Conservation (phyloP, 331 rosid genomes). For the Rhamnella rubrinervis region DNA sequence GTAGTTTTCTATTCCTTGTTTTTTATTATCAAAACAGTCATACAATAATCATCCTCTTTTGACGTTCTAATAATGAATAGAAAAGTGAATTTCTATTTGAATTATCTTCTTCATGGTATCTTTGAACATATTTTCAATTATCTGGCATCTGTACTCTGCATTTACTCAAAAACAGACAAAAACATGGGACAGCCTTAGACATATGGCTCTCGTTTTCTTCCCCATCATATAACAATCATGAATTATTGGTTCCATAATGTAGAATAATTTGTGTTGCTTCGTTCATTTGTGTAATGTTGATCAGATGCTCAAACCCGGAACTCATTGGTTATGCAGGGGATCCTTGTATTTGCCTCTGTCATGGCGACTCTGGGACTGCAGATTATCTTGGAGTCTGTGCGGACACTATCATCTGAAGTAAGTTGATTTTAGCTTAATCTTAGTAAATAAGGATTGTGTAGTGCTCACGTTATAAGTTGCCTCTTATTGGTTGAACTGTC, state of each 20-base stretch:
- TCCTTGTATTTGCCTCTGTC: constrained; percentile 98
- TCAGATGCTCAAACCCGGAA: not conserved
- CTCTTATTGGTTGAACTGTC: constrained; percentile 2
- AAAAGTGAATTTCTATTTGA: not conserved
- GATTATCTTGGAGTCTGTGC: constrained; percentile 88
- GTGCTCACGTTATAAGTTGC: not conserved
- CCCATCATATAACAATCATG: not conserved
- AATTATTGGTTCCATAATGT: not conserved
- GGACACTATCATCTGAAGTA: constrained; percentile 61
- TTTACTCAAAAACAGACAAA: not conserved
- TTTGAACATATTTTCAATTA: no score
- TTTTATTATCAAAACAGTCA: not conserved
- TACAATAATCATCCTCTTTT: not conserved
- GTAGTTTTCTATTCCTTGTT: not conserved
- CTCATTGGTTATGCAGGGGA: constrained; percentile 61
- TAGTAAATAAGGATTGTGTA: constrained; percentile 1
- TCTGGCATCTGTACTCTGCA: no score
- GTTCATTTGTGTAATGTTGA: not conserved
- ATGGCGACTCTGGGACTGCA: constrained; percentile 99
- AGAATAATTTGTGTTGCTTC: not conserved
- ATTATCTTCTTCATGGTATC: no score
- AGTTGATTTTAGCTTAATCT: constrained; percentile 32
- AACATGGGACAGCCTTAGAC: not conserved
- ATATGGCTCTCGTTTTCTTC: not conserved
- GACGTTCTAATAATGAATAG: not conserved